Base-by-base conservation (phyloP, 2,329 filamentous ascomycete species). In the Lecanicillium sp. region DNA sequence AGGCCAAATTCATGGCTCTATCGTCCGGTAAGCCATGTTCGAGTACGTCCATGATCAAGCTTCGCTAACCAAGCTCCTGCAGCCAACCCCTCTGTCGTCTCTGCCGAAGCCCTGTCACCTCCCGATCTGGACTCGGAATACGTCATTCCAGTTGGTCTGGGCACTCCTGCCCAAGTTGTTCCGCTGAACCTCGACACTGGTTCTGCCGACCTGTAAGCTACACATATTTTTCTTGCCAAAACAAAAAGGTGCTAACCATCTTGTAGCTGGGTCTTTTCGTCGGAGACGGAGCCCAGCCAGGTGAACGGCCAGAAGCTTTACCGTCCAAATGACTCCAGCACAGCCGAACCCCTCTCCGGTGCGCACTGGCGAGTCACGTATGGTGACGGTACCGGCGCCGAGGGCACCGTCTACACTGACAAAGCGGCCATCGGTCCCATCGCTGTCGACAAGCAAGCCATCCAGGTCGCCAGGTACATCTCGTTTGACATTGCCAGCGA, bases 111-210 rank as follows among this genome's bases (percentile, higher is more conserved):
- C 41, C 57, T 37, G 9, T 17, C 45, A 2, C 15, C 45, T 19
- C 17, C 45, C 23, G 15, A 27, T 6, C 10, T 70, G 40, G 81
- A 84, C 53, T 66, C 67, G 3, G 73, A 82, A 59, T 84, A 82
- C 49, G 66, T 83, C 24, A 73, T 77, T 48, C 78, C 82, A 0
- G 78, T 89, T 39, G 72, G 69, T 2, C 69, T 89, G 52, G 86
- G 85, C 37, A 75, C 59, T 1, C 73, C 72, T 5, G 54, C 62
- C 5, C 79, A 83, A 56, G 76, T 68, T 3, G 61, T 87, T 53
- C 75, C 80, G 51, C 62, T 90, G 51, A 83, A 87, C 60, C 76
- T 90, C 51, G 86, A 90, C 55, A 90, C 86, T 12, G 67, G 67
- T 3, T 69, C 67, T 11, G 56, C 83, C 73, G 53, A 84, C 72